A percentile compares a stretch with the other conserved stretches of the same genome.
Conservation (phyloP, 208 protist genomes). For the Herpetomonas samuelpessoai region DNA sequence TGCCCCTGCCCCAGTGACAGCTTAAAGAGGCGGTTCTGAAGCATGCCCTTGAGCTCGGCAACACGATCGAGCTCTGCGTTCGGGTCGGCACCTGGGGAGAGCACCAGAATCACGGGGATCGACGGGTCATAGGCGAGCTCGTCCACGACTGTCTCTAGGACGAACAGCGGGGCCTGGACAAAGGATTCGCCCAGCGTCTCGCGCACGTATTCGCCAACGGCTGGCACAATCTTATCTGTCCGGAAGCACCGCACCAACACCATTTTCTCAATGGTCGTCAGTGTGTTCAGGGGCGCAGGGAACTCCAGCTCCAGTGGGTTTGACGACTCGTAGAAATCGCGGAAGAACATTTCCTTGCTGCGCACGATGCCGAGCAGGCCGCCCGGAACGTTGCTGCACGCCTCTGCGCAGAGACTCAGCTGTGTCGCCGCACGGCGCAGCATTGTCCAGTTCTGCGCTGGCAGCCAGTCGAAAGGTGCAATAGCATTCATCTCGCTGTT, state of each 20-base stretch:
- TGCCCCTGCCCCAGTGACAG: conserved; percentile 97
- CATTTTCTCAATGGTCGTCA: conserved; percentile 87
- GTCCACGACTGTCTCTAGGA: conserved; percentile 89
- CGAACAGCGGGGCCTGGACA: conserved; percentile 94
- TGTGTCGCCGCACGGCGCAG: conserved; percentile 69
- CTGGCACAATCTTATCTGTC: conserved; percentile 95
- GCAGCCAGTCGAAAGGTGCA: conserved; percentile 85
- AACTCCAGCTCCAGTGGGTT: conserved; percentile 76
- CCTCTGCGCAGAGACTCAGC: conserved; percentile 55
- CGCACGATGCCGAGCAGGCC: conserved; percentile 31
- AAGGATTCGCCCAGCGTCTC: conserved; percentile 76
- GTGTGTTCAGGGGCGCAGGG: conserved; percentile 46
- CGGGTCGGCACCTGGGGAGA: conserved; percentile 97
- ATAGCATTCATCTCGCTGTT: conserved; percentile 19
- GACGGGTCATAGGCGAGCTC: conserved; percentile 85
- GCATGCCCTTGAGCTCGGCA: conserved; percentile 89
- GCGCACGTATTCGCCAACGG: conserved; percentile 91
- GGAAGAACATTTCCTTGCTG: conserved; percentile 61
- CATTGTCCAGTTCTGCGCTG: conserved; percentile 87
- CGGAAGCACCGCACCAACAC: conserved; percentile 93
- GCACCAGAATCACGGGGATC: conserved; percentile 96
- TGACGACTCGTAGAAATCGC: conserved; percentile 83
- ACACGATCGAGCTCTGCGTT: conserved; percentile 93
- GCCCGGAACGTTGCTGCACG: conserved; percentile 11
- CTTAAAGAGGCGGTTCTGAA: conserved; percentile 79